Evolutionary conservation across 192 early-diverging fungal genomes (phyloP).

Genomic region (Coemansia pectinata): DNA sequence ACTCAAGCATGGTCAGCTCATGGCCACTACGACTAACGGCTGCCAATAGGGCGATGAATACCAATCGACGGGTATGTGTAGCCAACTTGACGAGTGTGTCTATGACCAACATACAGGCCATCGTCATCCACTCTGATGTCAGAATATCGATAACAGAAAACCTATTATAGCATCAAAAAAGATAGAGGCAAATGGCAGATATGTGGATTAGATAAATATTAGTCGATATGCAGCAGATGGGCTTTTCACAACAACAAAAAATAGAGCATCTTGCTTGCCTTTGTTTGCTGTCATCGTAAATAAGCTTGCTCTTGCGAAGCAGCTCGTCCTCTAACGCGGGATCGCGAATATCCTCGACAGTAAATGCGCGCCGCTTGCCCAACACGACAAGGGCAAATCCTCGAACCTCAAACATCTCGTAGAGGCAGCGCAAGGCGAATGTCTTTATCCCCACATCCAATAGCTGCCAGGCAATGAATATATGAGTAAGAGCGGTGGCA

Average conservation of each 20-base stretch:
- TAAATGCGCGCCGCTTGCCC: background rate
- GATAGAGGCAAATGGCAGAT: background rate
- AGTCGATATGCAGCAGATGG: background rate
- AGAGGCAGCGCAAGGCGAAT: background rate
- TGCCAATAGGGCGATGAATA: conserved; percentile 10
- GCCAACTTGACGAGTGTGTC: background rate
- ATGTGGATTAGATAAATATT: background rate
- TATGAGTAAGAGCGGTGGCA: background rate
- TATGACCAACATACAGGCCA: background rate
- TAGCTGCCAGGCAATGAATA: background rate
- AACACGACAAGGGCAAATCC: background rate
- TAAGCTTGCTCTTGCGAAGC: background rate
- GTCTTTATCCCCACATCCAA: background rate
- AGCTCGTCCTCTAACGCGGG: background rate
- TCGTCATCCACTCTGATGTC: background rate
- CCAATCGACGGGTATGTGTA: background rate
- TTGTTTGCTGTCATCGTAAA: background rate
- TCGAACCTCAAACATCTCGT: background rate
- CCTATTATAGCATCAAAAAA: conserved; percentile 1
- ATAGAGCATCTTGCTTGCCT: background rate
- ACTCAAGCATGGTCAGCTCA: background rate
- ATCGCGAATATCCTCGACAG: background rate
- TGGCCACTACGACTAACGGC: background rate
- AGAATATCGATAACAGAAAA: conserved; percentile 1
- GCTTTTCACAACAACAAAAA: background rate